These are phyloP conservation scores for Cryphonectria parasitica DNA, from an alignment of 2,329 filamentous ascomycete genomes.

Conservation along the genomic window DNA sequence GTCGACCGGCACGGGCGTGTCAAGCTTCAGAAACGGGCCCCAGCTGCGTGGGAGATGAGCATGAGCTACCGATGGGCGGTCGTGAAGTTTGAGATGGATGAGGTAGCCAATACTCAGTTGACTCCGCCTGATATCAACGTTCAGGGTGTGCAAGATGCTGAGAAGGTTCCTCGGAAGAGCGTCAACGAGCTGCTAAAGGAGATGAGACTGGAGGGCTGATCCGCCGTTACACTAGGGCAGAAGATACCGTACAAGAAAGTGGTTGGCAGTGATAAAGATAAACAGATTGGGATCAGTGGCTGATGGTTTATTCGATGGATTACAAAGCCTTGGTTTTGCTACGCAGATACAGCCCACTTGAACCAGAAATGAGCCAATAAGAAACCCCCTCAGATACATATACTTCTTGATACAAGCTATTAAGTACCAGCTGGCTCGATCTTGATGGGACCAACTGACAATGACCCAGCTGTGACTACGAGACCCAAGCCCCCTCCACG, in stretches of 20 bases:
- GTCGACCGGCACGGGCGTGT: conserved; percentile 2
- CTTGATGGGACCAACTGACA: conserved; percentile 29
- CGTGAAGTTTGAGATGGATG: not conserved
- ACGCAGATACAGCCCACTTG: no score
- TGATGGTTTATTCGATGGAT: not conserved
- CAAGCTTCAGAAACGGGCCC: not conserved
- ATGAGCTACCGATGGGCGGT: conserved; percentile 10
- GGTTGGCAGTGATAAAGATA: no score
- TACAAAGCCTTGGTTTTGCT: not conserved
- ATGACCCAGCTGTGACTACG: conserved; percentile 32
- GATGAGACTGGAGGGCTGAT: conserved; percentile 1
- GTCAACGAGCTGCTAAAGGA: conserved; percentile 7
- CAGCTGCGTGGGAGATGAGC: not conserved
- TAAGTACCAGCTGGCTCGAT: conserved; percentile 15
- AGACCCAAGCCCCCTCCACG: conserved; percentile 33
- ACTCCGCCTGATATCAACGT: not conserved
- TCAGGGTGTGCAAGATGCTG: not conserved
- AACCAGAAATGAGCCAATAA: not conserved
- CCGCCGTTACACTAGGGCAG: no score
- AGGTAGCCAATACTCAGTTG: not conserved
- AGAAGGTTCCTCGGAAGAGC: not conserved
- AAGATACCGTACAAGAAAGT: no score
- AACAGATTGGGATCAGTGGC: not conserved
- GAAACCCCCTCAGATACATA: not conserved
- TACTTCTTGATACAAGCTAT: no score